A percentile compares a stretch with the other conserved stretches of the same genome.
Conservation (phyloP, 73 alveolate genomes). For the Breviolum minutum region DNA sequence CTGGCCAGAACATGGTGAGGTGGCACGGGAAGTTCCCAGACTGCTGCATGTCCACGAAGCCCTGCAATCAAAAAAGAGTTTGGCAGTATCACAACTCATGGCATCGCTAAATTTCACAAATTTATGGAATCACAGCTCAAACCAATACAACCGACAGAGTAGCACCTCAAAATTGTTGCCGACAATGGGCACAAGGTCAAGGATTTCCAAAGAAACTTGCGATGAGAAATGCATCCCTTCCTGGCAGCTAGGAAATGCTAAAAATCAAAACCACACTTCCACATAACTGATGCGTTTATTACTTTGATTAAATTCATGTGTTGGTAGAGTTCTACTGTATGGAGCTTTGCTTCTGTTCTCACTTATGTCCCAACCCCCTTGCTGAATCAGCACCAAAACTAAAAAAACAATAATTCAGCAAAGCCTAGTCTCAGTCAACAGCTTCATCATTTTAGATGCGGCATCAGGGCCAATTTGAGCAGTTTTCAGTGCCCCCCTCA, state of each 20-base stretch:
- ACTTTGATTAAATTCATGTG: no score
- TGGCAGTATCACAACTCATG: not conserved
- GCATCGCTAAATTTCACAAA: not conserved
- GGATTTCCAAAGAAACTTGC: not conserved
- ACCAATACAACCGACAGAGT: not conserved
- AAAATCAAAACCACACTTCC: not conserved
- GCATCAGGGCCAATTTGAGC: slow-evolving; percentile 48
- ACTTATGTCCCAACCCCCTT: no score
- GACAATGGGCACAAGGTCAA: slow-evolving; percentile 11
- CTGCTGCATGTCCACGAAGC: slow-evolving; percentile 17
- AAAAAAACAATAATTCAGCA: no score
- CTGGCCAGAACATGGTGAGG: not conserved
- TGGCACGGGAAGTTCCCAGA: not conserved
- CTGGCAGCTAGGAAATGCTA: not conserved
- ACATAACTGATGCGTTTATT: not conserved
- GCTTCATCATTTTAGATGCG: not conserved
- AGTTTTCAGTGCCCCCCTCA: slow-evolving; percentile 4
- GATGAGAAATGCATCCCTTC: slow-evolving; percentile 21
- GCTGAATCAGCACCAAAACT: no score
- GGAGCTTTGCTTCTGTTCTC: not conserved
- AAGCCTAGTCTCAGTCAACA: not conserved
- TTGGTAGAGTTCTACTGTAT: not conserved
- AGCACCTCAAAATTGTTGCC: slow-evolving; percentile 10
- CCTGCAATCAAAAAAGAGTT: not conserved
- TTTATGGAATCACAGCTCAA: not conserved